phyloP scores from a whole-genome alignment of 768 basidiomycete genomes.

The Mycena galericulata region DNA sequence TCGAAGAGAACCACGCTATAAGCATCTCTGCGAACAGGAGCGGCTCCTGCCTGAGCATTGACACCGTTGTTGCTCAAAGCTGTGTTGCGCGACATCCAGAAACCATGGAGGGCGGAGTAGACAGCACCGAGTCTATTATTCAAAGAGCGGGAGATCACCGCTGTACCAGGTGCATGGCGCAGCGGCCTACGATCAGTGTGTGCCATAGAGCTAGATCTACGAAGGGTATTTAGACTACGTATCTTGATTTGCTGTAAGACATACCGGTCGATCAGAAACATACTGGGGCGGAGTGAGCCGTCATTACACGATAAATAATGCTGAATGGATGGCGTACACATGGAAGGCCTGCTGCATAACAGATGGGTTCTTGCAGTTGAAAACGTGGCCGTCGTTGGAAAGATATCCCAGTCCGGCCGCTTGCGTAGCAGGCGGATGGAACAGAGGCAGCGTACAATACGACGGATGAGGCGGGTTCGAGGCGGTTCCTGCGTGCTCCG shows the following conservation, averaged over 20 bases:
- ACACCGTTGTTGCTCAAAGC: conserved; percentile 17
- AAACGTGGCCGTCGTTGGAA: conserved; percentile 64
- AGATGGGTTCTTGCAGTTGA: conserved; percentile 60
- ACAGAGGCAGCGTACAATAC: conserved; percentile 60
- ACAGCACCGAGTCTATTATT: conserved; percentile 66
- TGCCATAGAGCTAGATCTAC: conserved; percentile 62
- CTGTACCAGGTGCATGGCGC: conserved; percentile 51
- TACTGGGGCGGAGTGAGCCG: conserved; percentile 43
- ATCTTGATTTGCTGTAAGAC: background rate
- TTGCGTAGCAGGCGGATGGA: conserved; percentile 53
- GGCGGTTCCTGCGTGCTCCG: conserved; percentile 56
- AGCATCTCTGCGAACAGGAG: conserved; percentile 29
- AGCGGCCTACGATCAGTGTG: conserved; percentile 53
- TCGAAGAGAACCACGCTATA: conserved; percentile 61
- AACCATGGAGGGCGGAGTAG: conserved; percentile 46
- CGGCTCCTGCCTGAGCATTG: conserved; percentile 1
- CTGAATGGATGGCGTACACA: conserved; percentile 52
- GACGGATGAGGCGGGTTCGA: conserved; percentile 55
- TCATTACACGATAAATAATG: background rate
- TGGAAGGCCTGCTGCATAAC: conserved; percentile 63
- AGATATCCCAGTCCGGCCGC: conserved; percentile 55
- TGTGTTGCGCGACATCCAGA: conserved; percentile 36
- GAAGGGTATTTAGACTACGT: background rate
- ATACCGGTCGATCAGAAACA: conserved; percentile 64
- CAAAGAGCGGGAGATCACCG: conserved; percentile 14